phyloP scores from a whole-genome alignment of 2,329 filamentous ascomycete species.

The Penicillium frequentans region DNA sequence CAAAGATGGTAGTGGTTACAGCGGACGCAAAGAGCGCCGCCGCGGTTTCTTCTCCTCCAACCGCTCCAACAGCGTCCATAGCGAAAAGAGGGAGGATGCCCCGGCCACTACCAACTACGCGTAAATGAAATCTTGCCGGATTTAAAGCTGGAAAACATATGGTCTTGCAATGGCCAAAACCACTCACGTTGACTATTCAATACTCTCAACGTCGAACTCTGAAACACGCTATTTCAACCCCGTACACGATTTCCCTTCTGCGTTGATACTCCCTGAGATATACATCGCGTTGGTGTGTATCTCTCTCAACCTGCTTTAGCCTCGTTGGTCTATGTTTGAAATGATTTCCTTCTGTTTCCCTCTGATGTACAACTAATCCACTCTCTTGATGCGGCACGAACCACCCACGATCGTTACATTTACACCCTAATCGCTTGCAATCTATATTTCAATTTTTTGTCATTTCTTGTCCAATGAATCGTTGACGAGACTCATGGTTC shows the following conservation, averaged over 20 bases:
- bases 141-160: not conserved
- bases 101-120: slow-evolving; percentile 10
- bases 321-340: slow-evolving; percentile 1
- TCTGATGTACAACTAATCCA: slow-evolving; percentile 1
- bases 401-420: slow-evolving; percentile 22
- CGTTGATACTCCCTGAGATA: slow-evolving; percentile 14
- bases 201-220: not conserved
- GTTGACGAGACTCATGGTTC: slow-evolving; percentile 13
- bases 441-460: not conserved
- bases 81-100: slow-evolving; percentile 27
- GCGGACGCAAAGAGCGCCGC: slow-evolving; percentile 36
- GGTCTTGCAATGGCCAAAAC: not conserved
- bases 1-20: slow-evolving; percentile 33
- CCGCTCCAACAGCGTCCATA: slow-evolving; percentile 29
- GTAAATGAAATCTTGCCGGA: slow-evolving; percentile 13
- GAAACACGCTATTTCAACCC: not conserved
- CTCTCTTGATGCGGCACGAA: slow-evolving; percentile 26
- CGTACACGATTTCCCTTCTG: slow-evolving; percentile 7
- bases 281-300: slow-evolving; percentile 4
- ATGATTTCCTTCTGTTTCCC: slow-evolving; percentile 1
- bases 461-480: slow-evolving; percentile 5
- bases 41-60: slow-evolving; percentile 39
- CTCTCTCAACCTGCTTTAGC: slow-evolving; percentile 7
- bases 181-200: not conserved
- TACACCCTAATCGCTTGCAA: slow-evolving; percentile 1